Base-by-base conservation (phyloP, 129 eudicot genomes). In the Flaveria robusta region DNA sequence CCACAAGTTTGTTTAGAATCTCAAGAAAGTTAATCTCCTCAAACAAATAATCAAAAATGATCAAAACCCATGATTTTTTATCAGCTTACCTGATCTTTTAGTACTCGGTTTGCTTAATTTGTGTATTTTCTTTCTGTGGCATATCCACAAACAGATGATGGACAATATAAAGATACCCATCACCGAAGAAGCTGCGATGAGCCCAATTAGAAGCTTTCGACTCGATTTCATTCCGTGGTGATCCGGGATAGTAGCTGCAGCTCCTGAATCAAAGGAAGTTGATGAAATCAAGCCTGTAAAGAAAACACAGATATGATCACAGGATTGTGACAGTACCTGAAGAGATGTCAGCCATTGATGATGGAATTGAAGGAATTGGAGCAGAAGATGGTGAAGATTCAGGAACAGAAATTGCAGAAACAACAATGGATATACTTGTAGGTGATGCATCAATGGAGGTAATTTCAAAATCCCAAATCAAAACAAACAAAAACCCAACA, bases 281-380 rank as follows among this genome's bases (percentile, higher is more conserved):
- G 18, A 79, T 29, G 18, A 59, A 13, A 45, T 58, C 37, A 31
- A 4, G 5, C 37, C 37, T 31, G 37, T 18, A 43, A 42, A 46
- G 63, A 6, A 64, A 51, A n/a, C 27, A 19, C 13, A 74, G 22
- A 42, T 9, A 24, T 37, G 9, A 31, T n/a, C 20, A 65, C 8
- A 47, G 9, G 27, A 27, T 0, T 6, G 46, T 42, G 72, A 64
- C 1, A 49, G 58, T 59, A 87, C 92, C 96, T 83, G 92, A 85
- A 72, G 92, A 81, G 42, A 85, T 78, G 23, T 71, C 86, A 27
- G 87, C 78, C 86, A 78, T 54, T 66, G 84, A 74, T 41, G 89
- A 64, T 3, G 81, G 81, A 68, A 80, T 56, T 18, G 70, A 74
- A 43, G 91, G 71, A 54, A 82, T 66, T 4, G 83, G 81, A 55